Evolutionary conservation across 306 rosid species (phyloP).

Genomic region (Cicer chorassanicum): DNA sequence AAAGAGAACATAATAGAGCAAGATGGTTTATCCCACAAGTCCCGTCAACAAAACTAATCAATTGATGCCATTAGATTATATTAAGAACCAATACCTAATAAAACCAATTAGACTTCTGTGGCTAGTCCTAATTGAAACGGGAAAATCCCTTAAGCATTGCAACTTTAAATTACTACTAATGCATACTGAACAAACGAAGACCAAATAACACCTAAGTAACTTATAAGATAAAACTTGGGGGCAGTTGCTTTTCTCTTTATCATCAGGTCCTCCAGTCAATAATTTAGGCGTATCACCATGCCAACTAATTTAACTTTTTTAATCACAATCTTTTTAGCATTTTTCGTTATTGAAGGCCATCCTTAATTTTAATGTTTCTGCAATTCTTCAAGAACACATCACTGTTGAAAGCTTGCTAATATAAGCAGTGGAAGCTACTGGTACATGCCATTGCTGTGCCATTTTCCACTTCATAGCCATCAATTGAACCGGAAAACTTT

Average conservation of each 20-base stretch:
- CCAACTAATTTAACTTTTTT: neutral
- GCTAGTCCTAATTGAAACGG: neutral
- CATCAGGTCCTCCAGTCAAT: conserved; percentile 8
- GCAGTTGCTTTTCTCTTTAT: neutral
- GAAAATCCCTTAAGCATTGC: neutral
- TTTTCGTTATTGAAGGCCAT: neutral
- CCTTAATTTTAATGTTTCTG: conserved; percentile 14
- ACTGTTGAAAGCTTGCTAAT: neutral
- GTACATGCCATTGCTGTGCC: neutral
- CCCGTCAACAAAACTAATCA: neutral
- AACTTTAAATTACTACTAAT: neutral
- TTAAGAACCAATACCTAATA: neutral
- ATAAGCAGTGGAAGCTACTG: conserved; percentile 2
- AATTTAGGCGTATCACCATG: neutral
- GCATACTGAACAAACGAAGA: neutral
- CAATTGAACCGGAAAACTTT: neutral
- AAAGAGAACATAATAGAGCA: neutral
- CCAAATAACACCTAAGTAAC: neutral
- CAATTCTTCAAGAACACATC: conserved; percentile 29
- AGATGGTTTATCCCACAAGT: neutral
- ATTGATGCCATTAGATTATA: neutral
- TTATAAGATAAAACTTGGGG: neutral
- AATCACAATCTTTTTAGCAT: neutral
- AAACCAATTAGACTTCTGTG: neutral
- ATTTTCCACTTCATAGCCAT: conserved; percentile 17